Evolutionary conservation across 2,329 filamentous ascomycete species (phyloP).

Genomic region (Paraconiothyrium sp.): DNA sequence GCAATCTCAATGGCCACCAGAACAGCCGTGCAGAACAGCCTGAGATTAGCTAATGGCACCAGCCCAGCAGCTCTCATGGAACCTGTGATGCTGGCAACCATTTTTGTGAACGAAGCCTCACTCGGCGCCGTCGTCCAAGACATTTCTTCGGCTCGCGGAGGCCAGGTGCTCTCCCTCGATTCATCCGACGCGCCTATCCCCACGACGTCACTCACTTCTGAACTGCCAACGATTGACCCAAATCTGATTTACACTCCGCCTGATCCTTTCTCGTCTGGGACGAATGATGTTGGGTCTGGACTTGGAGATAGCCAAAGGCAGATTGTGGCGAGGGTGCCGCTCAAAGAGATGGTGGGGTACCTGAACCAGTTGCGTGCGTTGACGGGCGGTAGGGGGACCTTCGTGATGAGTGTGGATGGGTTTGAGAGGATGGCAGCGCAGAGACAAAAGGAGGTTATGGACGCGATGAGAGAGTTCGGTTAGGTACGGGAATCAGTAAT

Average conservation of each 20-base stretch:
- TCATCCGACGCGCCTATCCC: slow-evolving; percentile 24
- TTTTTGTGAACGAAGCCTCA: slow-evolving; percentile 82
- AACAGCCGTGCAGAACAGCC: slow-evolving; percentile 70
- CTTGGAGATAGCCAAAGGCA: slow-evolving; percentile 54
- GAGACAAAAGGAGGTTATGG: slow-evolving; percentile 66
- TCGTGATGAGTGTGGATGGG: slow-evolving; percentile 77
- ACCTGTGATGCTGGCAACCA: slow-evolving; percentile 90
- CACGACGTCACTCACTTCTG: slow-evolving; percentile 23
- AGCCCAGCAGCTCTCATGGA: slow-evolving; percentile 78
- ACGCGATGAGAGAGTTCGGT: slow-evolving; percentile 41
- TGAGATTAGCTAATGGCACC: slow-evolving; percentile 68
- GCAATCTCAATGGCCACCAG: slow-evolving; percentile 73
- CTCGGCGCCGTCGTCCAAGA: slow-evolving; percentile 87
- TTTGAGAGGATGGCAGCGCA: slow-evolving; percentile 73
- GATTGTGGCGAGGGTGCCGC: slow-evolving; percentile 85
- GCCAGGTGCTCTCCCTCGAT: slow-evolving; percentile 76
- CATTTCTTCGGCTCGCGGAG: slow-evolving; percentile 76
- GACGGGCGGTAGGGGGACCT: slow-evolving; percentile 83
- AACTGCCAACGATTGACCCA: slow-evolving; percentile 68
- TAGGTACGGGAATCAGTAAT: not conserved
- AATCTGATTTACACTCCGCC: slow-evolving; percentile 84
- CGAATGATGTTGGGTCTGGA: slow-evolving; percentile 28
- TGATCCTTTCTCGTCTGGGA: slow-evolving; percentile 74
- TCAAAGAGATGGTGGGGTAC: slow-evolving; percentile 98
- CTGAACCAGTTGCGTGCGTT: slow-evolving; percentile 86